Evolutionary conservation across 331 rosid genomes (phyloP), one percentile per base, ranked within the genome.

Genomic region (Acacia concinna): DNA sequence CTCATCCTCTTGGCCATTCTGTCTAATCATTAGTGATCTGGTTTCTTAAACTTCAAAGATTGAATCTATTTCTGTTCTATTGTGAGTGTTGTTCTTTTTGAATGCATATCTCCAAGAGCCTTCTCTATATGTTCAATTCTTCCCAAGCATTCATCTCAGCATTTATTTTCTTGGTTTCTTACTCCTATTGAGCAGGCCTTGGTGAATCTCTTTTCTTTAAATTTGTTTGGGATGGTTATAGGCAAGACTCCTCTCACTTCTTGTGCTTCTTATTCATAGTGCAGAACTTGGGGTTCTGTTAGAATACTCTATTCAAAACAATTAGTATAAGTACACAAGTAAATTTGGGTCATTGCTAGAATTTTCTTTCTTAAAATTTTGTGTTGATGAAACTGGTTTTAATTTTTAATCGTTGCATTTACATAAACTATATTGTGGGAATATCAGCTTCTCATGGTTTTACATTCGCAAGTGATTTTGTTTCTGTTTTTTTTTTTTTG

Each of bases 91-190:
- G 77, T 81, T 83, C 20, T 78, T 74, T 77, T 57, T 63, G 77
- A 68, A 80, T 82, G 83, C 64, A 76, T 67, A 46, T 81, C 81
- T 87, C n/a, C n/a, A 21, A 65, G 43, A 83, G 77, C 71, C 67
- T 76, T 81, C 73, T 77, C 83, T 69, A 21, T 78, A 71, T 74
- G 13, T 62, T 12, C 74, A 37, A 57, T 59, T 73, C 78, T 8
- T 38, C 11, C 43, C 70, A 30, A 47, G 41, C 78, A 54, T 76
- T 43, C 65, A 27, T 47, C 57, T 51, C 25, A 54, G 32, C 60
- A 30, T 21, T 44, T 66, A 64, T 78, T 9, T 49, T 2, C 65
- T 56, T 25, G 72, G 44, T 69, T 73, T 44, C 68, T 71, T 81
- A 66, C 80, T 6, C 4, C 77, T 54, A 21, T 52, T 52, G 28